A percentile compares a stretch with the other conserved stretches of the same genome.
Evolutionary conservation across 2,329 filamentous ascomycete genomes (phyloP).

Genomic region (Raffaelea albimanens): DNA sequence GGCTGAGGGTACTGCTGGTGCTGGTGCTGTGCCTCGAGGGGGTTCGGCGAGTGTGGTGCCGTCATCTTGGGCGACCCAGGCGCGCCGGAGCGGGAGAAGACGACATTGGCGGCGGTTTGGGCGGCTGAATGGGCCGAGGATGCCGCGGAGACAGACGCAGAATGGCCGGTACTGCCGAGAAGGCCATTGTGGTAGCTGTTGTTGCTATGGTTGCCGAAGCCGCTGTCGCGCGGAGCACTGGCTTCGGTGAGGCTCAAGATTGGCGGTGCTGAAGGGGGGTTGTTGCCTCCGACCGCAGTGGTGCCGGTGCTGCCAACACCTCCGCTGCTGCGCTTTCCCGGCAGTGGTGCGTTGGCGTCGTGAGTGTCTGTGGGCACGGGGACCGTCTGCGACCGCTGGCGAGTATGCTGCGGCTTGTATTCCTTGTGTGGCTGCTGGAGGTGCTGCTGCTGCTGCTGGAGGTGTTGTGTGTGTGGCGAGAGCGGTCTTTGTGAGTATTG

Average conservation of each 20-base stretch:
- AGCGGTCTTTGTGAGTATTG: conserved; percentile 46
- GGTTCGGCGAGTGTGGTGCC: conserved; percentile 20
- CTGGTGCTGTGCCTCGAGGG: conserved; percentile 12
- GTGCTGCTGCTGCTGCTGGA: conserved; percentile 26
- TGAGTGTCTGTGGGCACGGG: conserved; percentile 43
- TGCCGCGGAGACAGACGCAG: too few species aligned
- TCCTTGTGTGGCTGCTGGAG: conserved; percentile 26
- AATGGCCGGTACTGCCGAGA: conserved; percentile 41
- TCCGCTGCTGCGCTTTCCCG: conserved; percentile 32
- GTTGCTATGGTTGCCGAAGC: conserved; percentile 29
- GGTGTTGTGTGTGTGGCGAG: conserved; percentile 48
- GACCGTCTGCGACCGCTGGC: conserved; percentile 68
- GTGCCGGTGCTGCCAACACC: conserved; percentile 16
- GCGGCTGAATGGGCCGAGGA: conserved; percentile 39
- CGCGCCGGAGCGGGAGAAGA: conserved; percentile 54
- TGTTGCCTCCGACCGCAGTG: too few species aligned
- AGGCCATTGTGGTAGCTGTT: conserved; percentile 45
- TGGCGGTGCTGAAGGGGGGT: conserved; percentile 52
- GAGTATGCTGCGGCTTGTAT: conserved; percentile 26
- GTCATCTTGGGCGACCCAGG: conserved; percentile 39
- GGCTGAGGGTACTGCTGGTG: conserved; percentile 16
- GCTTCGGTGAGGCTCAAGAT: conserved; percentile 56
- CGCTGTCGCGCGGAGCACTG: conserved; percentile 48
- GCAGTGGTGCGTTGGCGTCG: conserved; percentile 17
- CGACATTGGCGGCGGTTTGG: conserved; percentile 62